Percentiles rank a stretch among this genome's conserved stretches.
phyloP scores from a whole-genome alignment of 768 basidiomycete genomes.

The Paxillus involutus region DNA sequence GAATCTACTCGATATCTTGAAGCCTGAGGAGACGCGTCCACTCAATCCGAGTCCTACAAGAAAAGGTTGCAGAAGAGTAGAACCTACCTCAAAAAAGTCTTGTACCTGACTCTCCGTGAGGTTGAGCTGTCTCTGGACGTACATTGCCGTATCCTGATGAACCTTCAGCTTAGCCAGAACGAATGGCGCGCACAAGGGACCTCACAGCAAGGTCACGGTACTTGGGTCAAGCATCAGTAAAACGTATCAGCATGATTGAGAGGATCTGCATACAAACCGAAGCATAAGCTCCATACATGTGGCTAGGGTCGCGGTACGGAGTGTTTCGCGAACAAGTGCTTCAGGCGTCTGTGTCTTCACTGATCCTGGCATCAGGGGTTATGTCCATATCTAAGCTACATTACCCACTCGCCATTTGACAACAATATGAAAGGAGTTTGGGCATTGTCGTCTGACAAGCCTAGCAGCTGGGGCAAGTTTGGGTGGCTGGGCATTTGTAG shows the following conservation, averaged over 20 bases:
- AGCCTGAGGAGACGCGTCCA: slow-evolving; percentile 24
- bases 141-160: slow-evolving; percentile 42
- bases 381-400: not conserved
- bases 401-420: slow-evolving; percentile 38
- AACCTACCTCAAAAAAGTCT: slow-evolving; percentile 45
- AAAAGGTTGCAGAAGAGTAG: not conserved
- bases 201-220: slow-evolving; percentile 42
- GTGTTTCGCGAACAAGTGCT: slow-evolving; percentile 34
- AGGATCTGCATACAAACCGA: slow-evolving; percentile 28
- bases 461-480: slow-evolving; percentile 53
- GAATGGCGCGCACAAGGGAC: not conserved
- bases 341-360: slow-evolving; percentile 45
- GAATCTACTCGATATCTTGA: slow-evolving; percentile 42
- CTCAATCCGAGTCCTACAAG: not conserved
- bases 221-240: slow-evolving; percentile 22
- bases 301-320: slow-evolving; percentile 38
- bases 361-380: slow-evolving; percentile 13
- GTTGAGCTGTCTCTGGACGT: slow-evolving; percentile 41
- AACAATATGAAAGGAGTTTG: slow-evolving; percentile 53
- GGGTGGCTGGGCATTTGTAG: slow-evolving; percentile 38
- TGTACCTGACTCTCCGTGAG: slow-evolving; percentile 41
- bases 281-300: slow-evolving; percentile 35
- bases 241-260: not conserved
- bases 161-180: not conserved
- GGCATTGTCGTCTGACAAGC: slow-evolving; percentile 44